Percentiles rank a stretch among this genome's conserved stretches.
These are phyloP conservation scores for Emydomyces testavorans DNA, from an alignment of 2,329 filamentous ascomycete species.

Conservation along the genomic window DNA sequence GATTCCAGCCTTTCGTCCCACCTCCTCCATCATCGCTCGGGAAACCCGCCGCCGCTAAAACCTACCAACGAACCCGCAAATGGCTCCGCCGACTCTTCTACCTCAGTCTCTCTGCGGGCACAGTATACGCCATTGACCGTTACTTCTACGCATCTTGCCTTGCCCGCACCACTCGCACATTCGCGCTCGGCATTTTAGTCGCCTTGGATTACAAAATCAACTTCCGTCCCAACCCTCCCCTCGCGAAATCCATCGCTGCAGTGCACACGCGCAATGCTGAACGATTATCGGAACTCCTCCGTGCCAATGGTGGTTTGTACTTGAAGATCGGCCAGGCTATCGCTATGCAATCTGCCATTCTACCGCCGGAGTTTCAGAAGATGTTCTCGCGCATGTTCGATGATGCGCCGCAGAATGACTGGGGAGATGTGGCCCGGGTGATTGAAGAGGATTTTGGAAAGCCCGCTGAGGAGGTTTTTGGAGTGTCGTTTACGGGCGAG, in stretches of 20 bases:
- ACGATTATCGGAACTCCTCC: slow-evolving; percentile 67
- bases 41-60: slow-evolving; percentile 56
- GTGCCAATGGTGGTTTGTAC: slow-evolving; percentile 82
- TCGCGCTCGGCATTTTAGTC: slow-evolving; percentile 64
- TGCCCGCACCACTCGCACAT: slow-evolving; percentile 68
- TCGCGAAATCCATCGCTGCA: slow-evolving; percentile 61
- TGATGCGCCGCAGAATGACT: slow-evolving; percentile 85
- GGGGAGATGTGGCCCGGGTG: slow-evolving; percentile 74
- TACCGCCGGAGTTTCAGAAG: slow-evolving; percentile 87
- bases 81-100: slow-evolving; percentile 66
- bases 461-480: slow-evolving; percentile 81
- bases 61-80: slow-evolving; percentile 58
- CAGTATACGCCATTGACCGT: slow-evolving; percentile 57
- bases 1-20: slow-evolving; percentile 49
- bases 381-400: slow-evolving; percentile 98
- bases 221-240: slow-evolving; percentile 67
- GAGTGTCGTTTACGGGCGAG: slow-evolving; percentile 64
- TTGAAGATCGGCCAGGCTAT: slow-evolving; percentile 97
- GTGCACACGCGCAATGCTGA: slow-evolving; percentile 76
- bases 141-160: slow-evolving; percentile 69
- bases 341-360: slow-evolving; percentile 89
- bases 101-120: slow-evolving; percentile 47
- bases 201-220: slow-evolving; percentile 95
- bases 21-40: slow-evolving; percentile 71
- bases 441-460: slow-evolving; percentile 79